Base-by-base conservation (phyloP, 768 basidiomycete genomes). In the Tylopilus felleus region DNA sequence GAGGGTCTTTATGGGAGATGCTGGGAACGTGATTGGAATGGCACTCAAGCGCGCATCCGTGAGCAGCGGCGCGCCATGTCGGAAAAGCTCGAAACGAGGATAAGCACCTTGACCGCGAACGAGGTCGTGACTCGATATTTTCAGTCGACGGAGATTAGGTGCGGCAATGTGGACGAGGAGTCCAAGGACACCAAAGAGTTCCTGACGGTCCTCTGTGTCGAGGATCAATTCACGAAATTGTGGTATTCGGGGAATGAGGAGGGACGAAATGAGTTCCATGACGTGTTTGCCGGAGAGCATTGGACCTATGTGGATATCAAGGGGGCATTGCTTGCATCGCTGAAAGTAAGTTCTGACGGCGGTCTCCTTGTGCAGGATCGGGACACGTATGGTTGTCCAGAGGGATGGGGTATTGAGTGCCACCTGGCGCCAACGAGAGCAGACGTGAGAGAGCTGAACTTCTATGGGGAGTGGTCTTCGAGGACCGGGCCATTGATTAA, bases 381-480 rank as follows among this genome's bases (percentile, higher is more conserved):
- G 64, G 29, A 70, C 57, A 46, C 66, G 67, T 48, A 73, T 71
- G 31, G 64, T 55, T 10, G 70, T 68, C 73, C 71, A 74, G n/a
- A 74, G 55, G 23, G 70, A 68, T 7, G 73, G 73, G 10, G 65
- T 60, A 45, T 52, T 55, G 39, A 75, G 66, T 19, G 74, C 68
- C 5, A 73, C 64, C 46, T 63, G 60, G 22, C 73, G 70, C 74
- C 74, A 74, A 40, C 63, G 61, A 29, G 61, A 51, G 33, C 65
- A 67, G n/a, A 74, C 71, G 42, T 70, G 68, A 33, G 74, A 71
- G 44, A 75, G 66, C 55, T 70, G 69, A 8, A 70, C 68, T 59
- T 70, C 69, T 49, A 59, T 49, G 28, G 70, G 70, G 36, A 71
- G 62, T 17, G 68, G 70, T 52, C 65, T 66, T 44, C 58, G 63